Evolutionary conservation across 345 rosid genomes (phyloP).

Genomic region (Sonneratia alba): DNA sequence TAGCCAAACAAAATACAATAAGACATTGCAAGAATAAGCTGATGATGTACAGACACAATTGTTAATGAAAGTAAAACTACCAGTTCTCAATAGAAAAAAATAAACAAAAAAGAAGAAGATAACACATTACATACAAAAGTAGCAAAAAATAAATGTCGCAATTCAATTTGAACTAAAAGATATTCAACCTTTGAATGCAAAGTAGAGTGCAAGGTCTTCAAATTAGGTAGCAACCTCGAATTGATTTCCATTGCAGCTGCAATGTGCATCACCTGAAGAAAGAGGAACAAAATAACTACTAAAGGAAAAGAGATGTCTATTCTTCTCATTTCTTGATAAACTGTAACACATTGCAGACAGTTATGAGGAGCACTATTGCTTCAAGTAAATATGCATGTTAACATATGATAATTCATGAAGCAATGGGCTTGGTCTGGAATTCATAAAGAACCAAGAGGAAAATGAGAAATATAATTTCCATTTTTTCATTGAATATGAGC

Average conservation of each 20-base stretch:
- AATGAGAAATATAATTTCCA: no score
- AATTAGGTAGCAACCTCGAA: slow-evolving; percentile 68
- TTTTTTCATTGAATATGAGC: background rate
- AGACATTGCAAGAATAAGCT: background rate
- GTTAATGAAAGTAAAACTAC: no score
- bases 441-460: background rate
- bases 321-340: background rate
- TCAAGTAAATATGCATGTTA: no score
- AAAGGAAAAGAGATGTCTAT: background rate
- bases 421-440: no score
- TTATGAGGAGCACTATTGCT: background rate
- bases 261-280: slow-evolving; percentile 85
- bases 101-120: no score
- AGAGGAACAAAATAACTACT: slow-evolving; percentile 1
- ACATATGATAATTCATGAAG: no score
- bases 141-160: background rate
- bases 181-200: slow-evolving; percentile 61
- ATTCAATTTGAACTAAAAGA: background rate
- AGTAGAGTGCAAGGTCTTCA: slow-evolving; percentile 61
- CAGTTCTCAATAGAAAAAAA: no score
- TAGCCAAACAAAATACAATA: background rate
- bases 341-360: background rate
- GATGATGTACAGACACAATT: no score
- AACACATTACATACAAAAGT: background rate
- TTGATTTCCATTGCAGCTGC: slow-evolving; percentile 89